Base-by-base conservation (phyloP, 345 rosid genomes). In the Citrus trifoliata region DNA sequence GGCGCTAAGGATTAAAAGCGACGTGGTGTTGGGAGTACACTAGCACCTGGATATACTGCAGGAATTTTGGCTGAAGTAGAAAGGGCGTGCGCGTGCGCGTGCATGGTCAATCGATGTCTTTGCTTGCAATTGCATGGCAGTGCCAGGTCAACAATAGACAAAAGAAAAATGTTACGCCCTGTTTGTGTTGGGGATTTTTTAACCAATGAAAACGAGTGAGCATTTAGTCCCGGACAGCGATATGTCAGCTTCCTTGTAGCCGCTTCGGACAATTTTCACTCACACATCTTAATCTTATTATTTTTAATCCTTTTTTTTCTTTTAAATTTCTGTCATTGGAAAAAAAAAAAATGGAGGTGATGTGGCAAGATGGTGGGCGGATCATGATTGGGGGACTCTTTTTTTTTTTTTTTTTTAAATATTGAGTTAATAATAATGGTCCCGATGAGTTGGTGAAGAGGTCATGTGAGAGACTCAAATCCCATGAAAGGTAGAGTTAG, bases 71-170 rank as follows among this genome's bases (percentile, higher is more conserved):
- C 18, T 1, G 1, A 7, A 12, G 73, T 68, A 83, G 79, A 77
- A 51, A 75, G 77, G 83, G 86, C 86, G 87, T 84, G 86, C 86
- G 14, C 28, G 65, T 73, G 64, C 79, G 87, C 87, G 87, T 84
- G 87, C 84, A 76, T 77, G 83, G 86, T 73, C 74, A 62, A 78
- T 78, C 67, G 63, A 40, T 76, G 80, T 77, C 80, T 10, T 62
- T 77, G 78, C 21, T 56, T n/a, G 8, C 61, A 12, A 13, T 28
- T 37, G 67, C 72, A 70, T 30, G 67, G 68, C 79, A 80, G 82
- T 37, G 67, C 64, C 75, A n/a, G 75, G 84, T 78, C 79, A 75
- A 83, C 73, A 80, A 72, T 64, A 16, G 73, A 75, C 87, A 73
- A 78, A 74, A 73, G 22, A 70, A 55, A 63, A 27, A 62, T 4